Conservation (phyloP, 2,329 filamentous ascomycete genomes). For the Fusarium pseudocircinatum region DNA sequence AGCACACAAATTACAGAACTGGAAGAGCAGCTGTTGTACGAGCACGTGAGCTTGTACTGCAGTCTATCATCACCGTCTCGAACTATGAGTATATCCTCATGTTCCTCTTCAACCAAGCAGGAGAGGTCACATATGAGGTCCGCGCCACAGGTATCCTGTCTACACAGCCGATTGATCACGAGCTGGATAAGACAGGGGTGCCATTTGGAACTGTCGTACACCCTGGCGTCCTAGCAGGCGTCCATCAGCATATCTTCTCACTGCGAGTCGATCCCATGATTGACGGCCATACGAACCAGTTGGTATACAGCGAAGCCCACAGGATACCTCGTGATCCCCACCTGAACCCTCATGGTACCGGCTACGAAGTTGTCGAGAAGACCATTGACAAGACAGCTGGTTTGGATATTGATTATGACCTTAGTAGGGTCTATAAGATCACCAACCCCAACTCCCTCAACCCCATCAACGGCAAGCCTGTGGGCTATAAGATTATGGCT, state of each 20-base stretch:
- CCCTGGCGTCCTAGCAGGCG: slow-evolving; percentile 71
- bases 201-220: slow-evolving; percentile 70
- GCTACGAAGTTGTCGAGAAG: slow-evolving; percentile 64
- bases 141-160: slow-evolving; percentile 74
- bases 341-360: slow-evolving; percentile 70
- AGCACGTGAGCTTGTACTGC: slow-evolving; percentile 70
- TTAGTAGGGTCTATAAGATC: slow-evolving; percentile 62
- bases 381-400: slow-evolving; percentile 50
- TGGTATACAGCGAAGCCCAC: slow-evolving; percentile 55
- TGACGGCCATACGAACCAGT: slow-evolving; percentile 61
- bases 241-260: slow-evolving; percentile 77
- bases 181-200: slow-evolving; percentile 59
- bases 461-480: slow-evolving; percentile 50
- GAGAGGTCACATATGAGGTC: slow-evolving; percentile 68
- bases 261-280: slow-evolving; percentile 72
- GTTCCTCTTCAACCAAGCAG: slow-evolving; percentile 68
- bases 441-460: slow-evolving; percentile 52
- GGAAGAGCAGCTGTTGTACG: slow-evolving; percentile 67
- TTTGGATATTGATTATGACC: slow-evolving; percentile 58
- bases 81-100: slow-evolving; percentile 57
- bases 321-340: slow-evolving; percentile 54
- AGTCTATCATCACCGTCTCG: slow-evolving; percentile 71
- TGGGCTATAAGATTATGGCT: slow-evolving; percentile 61
- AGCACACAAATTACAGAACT: slow-evolving; percentile 75
- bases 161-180: slow-evolving; percentile 67